A percentile compares a stretch with the other conserved stretches of the same genome.
Evolutionary conservation across 805 yeast species (phyloP).

Genomic region (Cyberlindnera xylosilytica): DNA sequence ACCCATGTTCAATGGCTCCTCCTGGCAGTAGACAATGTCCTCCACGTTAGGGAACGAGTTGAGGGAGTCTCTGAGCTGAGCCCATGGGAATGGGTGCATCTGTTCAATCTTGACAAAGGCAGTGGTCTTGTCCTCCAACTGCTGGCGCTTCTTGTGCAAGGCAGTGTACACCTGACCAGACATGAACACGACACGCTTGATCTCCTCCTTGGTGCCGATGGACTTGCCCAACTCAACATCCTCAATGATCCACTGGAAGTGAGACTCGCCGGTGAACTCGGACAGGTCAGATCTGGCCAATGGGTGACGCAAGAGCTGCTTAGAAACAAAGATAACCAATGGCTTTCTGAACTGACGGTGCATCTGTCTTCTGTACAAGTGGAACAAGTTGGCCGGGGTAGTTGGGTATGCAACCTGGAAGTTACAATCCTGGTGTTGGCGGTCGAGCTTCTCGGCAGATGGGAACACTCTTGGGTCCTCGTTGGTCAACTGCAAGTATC

Average conservation of each 20-base stretch:
- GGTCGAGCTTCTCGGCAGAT: conserved; percentile 75
- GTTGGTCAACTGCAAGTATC: conserved; percentile 92
- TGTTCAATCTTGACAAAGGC: conserved; percentile 91
- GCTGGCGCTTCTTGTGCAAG: conserved; percentile 82
- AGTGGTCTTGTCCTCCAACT: conserved; percentile 72
- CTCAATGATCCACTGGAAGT: conserved; percentile 95
- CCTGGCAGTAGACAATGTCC: conserved; percentile 96
- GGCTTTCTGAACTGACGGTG: conserved; percentile 98
- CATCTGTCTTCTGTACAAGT: conserved; percentile 96
- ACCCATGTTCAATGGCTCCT: conserved; percentile 98
- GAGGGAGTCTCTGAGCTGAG: conserved; percentile 83
- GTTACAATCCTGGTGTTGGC: conserved; percentile 99
- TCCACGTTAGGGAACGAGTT: conserved; percentile 75
- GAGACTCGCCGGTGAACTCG: conserved; percentile 89
- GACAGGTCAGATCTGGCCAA: conserved; percentile 81
- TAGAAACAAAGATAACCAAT: conserved; percentile 82
- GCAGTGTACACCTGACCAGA: conserved; percentile 96
- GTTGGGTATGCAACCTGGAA: conserved; percentile 98
- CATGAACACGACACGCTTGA: conserved; percentile 80
- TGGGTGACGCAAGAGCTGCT: conserved; percentile 94
- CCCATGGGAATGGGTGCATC: conserved; percentile 98
- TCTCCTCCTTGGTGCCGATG: conserved; percentile 74
- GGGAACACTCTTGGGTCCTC: conserved; percentile 98
- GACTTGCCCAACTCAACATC: conserved; percentile 82
- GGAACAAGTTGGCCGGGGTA: conserved; percentile 96